Conservation (phyloP, 192 early-diverging fungal species). For the Spizellomyces sp. region DNA sequence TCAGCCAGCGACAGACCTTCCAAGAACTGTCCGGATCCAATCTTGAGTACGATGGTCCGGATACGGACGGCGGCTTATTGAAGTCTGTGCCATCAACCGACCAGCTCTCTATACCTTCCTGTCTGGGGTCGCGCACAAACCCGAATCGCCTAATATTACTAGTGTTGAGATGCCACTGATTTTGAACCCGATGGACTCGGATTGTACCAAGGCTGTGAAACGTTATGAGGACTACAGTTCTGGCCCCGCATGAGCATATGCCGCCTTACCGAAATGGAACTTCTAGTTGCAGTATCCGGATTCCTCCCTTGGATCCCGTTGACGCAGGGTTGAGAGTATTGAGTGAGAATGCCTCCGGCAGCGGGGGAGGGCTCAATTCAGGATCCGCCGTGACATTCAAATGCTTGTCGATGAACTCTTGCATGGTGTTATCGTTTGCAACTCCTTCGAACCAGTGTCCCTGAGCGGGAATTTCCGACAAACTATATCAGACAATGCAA, state of each 20-base stretch:
- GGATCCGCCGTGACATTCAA: constrained; percentile 3
- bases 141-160: constrained; percentile 66
- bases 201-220: constrained; percentile 32
- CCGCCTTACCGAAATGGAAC: constrained; percentile 64
- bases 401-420: constrained; percentile 51
- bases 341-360: constrained; percentile 63
- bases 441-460: constrained; percentile 73
- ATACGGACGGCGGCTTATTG: constrained; percentile 35
- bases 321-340: constrained; percentile 66
- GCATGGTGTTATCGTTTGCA: constrained; percentile 54
- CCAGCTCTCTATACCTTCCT: constrained; percentile 38
- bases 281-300: constrained; percentile 65
- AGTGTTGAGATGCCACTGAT: constrained; percentile 54
- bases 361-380: constrained; percentile 39
- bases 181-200: constrained; percentile 25
- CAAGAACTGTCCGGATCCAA: constrained; percentile 34
- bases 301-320: constrained; percentile 66
- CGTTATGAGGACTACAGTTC: too few species aligned
- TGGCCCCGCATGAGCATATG: too few species aligned
- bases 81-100: constrained; percentile 52
- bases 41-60: constrained; percentile 44
- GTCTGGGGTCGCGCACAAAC: constrained; percentile 46
- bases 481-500: constrained; percentile 34
- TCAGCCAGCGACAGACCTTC: constrained; percentile 23
- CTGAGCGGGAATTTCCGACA: constrained; percentile 61